These are phyloP conservation scores for Cladosporium sp. DNA, from an alignment of 2,329 filamentous ascomycete genomes.

Conservation along the genomic window DNA sequence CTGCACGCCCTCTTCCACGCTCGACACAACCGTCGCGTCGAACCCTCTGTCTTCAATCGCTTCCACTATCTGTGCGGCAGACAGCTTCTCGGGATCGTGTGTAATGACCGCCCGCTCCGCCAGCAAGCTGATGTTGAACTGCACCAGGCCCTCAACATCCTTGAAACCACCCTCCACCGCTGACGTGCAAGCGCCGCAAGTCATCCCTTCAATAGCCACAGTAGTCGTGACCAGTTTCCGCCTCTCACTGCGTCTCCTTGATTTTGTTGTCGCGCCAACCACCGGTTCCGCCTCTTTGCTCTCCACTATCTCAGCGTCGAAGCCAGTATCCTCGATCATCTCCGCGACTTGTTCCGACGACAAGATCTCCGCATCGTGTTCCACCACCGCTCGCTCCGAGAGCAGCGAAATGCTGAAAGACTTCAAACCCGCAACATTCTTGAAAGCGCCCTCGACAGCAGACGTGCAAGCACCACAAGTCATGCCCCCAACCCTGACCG, in stretches of 20 bases:
- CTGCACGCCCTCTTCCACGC: conserved; percentile 60
- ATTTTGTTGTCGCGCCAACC: conserved; percentile 35
- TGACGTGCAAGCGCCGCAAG: conserved; percentile 92
- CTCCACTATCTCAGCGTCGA: conserved; percentile 82
- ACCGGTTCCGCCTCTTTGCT: conserved; percentile 54
- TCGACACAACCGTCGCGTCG: conserved; percentile 79
- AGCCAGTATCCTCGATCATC: conserved; percentile 87
- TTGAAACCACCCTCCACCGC: conserved; percentile 83
- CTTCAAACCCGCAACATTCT: conserved; percentile 75
- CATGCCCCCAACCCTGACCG: conserved; percentile 84
- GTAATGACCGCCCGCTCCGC: conserved; percentile 88
- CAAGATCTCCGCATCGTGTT: conserved; percentile 77
- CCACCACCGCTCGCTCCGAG: conserved; percentile 92
- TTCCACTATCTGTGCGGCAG: conserved; percentile 72
- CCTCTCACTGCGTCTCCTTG: conserved; percentile 40
- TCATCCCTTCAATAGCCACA: conserved; percentile 92
- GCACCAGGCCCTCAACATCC: conserved; percentile 72
- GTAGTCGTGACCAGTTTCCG: conserved; percentile 67
- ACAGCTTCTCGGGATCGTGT: conserved; percentile 72
- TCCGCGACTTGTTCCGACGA: conserved; percentile 75
- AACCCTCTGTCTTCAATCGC: conserved; percentile 90
- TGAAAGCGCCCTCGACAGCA: conserved; percentile 90
- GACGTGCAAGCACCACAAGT: conserved; percentile 91
- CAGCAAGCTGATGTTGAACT: conserved; percentile 92
- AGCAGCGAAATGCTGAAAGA: conserved; percentile 90